Percentiles rank a stretch among this genome's conserved stretches.
Conservation (phyloP, 2,329 filamentous ascomycete species). For the Fusarium cyanostomum region DNA sequence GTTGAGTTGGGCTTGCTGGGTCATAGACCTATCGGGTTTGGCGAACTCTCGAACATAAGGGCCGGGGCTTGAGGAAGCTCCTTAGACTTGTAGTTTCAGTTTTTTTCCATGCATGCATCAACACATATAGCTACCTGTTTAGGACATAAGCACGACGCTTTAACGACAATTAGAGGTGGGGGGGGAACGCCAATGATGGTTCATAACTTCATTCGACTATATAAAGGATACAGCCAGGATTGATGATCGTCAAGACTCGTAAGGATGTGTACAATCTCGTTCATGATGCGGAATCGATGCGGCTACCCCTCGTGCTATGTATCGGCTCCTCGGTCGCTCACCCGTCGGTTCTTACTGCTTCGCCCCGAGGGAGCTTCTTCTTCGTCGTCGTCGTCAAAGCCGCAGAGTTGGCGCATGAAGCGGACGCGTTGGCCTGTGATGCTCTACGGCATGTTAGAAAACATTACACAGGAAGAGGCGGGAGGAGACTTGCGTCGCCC, state of each 20-base stretch:
- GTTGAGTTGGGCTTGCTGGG: neutral
- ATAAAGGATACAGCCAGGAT: neutral
- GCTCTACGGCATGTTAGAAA: conserved; percentile 53
- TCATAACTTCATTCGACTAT: neutral
- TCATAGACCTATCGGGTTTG: conserved; percentile 3
- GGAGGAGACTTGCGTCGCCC: conserved; percentile 58
- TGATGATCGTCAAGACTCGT: neutral
- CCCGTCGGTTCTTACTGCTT: conserved; percentile 23
- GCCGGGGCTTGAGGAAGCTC: neutral
- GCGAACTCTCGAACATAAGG: conserved; percentile 14
- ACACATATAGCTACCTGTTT: conserved; percentile 1
- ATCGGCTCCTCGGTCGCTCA: conserved; percentile 21
- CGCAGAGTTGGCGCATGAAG: conserved; percentile 66
- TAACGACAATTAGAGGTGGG: conserved; percentile 13
- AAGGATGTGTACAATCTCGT: neutral
- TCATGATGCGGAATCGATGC: too few species aligned
- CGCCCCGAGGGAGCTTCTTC: conserved; percentile 4
- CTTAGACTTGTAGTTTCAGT: conserved; percentile 1
- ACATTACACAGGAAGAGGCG: neutral
- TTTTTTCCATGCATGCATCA: conserved; percentile 6
- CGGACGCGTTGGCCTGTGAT: conserved; percentile 64
- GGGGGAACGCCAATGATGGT: neutral
- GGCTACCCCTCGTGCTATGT: conserved; percentile 1
- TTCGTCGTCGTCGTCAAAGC: conserved; percentile 50
- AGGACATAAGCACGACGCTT: conserved; percentile 6